Evolutionary conservation across 169 alveolate species (phyloP).

Genomic region (Eimeria praecox): DNA sequence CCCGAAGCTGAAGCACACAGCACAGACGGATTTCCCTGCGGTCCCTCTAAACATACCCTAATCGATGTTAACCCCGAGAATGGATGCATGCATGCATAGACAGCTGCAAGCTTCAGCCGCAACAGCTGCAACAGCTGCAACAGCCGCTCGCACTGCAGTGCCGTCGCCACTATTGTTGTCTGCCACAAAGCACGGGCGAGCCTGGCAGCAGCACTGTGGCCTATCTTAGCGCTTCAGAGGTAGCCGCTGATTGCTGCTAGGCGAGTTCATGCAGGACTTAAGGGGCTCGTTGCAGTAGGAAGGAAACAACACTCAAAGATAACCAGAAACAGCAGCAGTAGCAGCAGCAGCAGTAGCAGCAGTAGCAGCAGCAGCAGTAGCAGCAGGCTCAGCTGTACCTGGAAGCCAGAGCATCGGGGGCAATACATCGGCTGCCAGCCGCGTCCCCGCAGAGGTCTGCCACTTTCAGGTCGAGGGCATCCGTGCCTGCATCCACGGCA

Average conservation of each 20-base stretch:
- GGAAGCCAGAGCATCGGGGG: conserved; percentile 90
- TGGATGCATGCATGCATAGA: conserved; percentile 10
- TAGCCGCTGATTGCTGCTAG: neutral
- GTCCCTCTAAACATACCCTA: neutral
- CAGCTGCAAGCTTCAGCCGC: neutral
- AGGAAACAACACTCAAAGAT: neutral
- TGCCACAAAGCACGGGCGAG: neutral
- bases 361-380: neutral
- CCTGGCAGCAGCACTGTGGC: neutral
- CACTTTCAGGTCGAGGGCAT: conserved; percentile 84
- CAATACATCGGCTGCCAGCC: conserved; percentile 84
- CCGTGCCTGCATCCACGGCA: conserved; percentile 75
- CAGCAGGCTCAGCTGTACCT: conserved; percentile 82
- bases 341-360: neutral
- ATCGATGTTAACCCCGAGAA: neutral
- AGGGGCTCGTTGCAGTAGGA: neutral
- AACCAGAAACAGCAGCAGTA: neutral
- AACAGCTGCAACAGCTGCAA: neutral
- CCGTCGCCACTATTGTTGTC: neutral
- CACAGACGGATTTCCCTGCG: neutral
- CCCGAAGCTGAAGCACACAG: conserved; percentile 61
- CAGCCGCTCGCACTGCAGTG: neutral
- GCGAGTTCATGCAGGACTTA: neutral
- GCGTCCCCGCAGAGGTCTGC: conserved; percentile 86
- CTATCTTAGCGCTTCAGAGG: neutral